Evolutionary conservation across 192 early-diverging fungal genomes (phyloP).

Genomic region (Geranomyces michiganensis): DNA sequence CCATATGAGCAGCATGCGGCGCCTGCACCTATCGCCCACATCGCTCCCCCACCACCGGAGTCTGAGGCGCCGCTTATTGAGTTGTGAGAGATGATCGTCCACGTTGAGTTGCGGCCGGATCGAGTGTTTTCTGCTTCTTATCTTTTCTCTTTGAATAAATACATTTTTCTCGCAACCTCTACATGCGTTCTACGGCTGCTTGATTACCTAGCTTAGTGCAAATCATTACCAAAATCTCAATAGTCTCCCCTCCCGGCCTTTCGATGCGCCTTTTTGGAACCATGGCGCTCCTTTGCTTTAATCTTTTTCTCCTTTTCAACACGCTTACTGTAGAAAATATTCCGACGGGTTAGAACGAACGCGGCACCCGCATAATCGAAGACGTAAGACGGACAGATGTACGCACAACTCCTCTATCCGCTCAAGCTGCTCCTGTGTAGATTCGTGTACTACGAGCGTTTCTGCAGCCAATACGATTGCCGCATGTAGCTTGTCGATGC

Average conservation of each 20-base stretch:
- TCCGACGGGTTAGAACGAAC: background rate
- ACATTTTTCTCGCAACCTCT: no score
- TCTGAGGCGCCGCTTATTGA: conserved; percentile 20
- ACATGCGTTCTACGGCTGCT: no score
- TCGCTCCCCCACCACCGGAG: conserved; percentile 8
- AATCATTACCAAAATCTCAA: no score
- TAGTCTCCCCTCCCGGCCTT: conserved; percentile 45
- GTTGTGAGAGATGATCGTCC: conserved; percentile 1
- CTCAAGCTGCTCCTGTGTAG: conserved; percentile 63
- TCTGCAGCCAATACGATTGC: conserved; percentile 62
- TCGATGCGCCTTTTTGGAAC: conserved; percentile 66
- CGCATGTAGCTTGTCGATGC: conserved; percentile 70
- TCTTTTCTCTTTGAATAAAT: no score
- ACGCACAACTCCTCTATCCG: conserved; percentile 53
- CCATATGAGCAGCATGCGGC: background rate
- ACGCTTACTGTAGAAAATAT: conserved; percentile 38
- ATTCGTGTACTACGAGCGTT: conserved; percentile 58
- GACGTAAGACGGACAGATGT: conserved; percentile 5
- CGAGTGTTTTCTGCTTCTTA: no score
- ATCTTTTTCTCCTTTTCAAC: conserved; percentile 62
- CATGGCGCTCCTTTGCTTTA: conserved; percentile 65
- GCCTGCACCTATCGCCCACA: conserved; percentile 20
- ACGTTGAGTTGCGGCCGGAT: no score
- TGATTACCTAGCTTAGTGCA: no score
- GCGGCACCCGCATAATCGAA: background rate